Evolutionary conservation across 192 early-diverging fungal species (phyloP), one percentile per base, ranked within the genome.

Genomic region (Backusella mclennaniae): DNA sequence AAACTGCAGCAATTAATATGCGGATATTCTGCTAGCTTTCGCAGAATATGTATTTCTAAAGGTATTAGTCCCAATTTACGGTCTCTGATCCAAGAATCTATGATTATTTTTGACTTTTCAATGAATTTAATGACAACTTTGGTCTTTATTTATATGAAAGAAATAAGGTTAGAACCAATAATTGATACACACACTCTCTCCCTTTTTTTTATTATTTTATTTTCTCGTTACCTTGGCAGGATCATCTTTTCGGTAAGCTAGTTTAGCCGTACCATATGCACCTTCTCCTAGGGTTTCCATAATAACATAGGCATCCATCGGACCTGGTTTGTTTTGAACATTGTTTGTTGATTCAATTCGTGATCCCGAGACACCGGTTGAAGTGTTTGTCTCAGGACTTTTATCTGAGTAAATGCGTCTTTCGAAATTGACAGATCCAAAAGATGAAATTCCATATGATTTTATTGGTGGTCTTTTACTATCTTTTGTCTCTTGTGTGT

Each of bases 51-150:
- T 31, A 93, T 89, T 76, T 95, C 94, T 70, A 87, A 82, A 11
- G 94, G 92, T 26, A 95, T 86, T 72, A 88, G 80, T 2, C 85
- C 88, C 29, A 90, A 59, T 15, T 76, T 42, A 49, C 84, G 78
- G 71, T 92, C 91, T 42, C 74, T 67, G 26, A 67, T 72, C 63
- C 92, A 93, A 66, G 73, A 83, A 82, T 83, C 84, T 52, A 87
- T 84, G 11, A 90, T 82, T 35, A 92, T 89, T 35, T 86, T 79
- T 44, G 87, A 86, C 77, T 93, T 92, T 42, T 87, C 84, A 56
- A 93, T 87, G 70, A 85, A 90, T 71, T 93, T 93, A 71, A 93
- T 83, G n/a, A 93, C 92, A 44, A 89, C 81, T 81, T 71, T 82
- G 6, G 42, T 78, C 76, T 76, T 35, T 63, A 3, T 15, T 52